Base-by-base conservation (phyloP, 1,284 basidiomycete species). In the Gymnopus androsaceus region DNA sequence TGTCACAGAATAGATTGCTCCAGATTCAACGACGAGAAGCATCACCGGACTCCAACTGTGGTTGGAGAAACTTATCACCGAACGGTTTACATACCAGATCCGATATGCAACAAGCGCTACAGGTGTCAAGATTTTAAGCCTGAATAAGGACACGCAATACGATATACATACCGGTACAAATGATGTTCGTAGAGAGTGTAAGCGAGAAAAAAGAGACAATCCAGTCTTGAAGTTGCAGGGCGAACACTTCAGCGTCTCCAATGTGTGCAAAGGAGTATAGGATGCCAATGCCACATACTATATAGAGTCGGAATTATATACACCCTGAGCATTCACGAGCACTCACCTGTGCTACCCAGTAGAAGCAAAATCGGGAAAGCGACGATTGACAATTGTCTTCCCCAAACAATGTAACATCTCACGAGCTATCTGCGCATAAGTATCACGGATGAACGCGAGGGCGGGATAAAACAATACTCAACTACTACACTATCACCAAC, bases 21-120 rank as follows among this genome's bases (percentile, higher is more conserved):
- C 75, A 17, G 73, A 74, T 58, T 76, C 75, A 36, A 77, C 62
- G 25, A 76, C 67, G 23, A 75, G 66, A 33, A 72, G 61, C 40
- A 72, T 65, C 46, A 73, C 57, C 6, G 73, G 66, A 23, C 60
- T 61, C 50, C 73, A 57, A 48, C 63, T 69, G 23, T 63, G 49
- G 11, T 61, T 15, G 7, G 28, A 49, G 38, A 61, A 63, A 5
- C 49, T 57, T 25, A 67, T 59, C 7, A 55, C 63, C 50, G 64
- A 50, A 23, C 66, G 63, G 30, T 72, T 69, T 52, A 71, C 64
- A 42, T 60, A 59, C 70, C 72, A 74, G 17, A 76, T 73, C 12
- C 70, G 66, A 19, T 61, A 61, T 8, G 72, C 74, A 23, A 74
- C 65, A 4, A 74, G 68, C 15, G 59, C 73, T 74, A n/a, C n/a